These are phyloP conservation scores for Leonotis leonurus DNA, from an alignment of 257 asterid species.

Conservation along the genomic window DNA sequence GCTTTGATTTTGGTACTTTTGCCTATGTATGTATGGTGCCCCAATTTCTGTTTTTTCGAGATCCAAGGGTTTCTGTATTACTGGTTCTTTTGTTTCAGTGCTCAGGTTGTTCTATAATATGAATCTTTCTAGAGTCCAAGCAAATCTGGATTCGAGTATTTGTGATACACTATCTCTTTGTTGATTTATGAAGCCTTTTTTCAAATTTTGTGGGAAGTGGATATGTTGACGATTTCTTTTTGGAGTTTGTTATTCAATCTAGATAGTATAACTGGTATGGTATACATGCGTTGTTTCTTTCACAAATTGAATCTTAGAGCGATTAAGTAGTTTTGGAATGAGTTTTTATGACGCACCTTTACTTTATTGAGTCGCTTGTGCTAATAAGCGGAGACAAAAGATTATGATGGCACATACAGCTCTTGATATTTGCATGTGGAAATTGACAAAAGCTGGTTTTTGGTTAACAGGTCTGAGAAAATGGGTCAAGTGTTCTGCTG, in stretches of 20 bases:
- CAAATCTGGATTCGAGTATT: neutral
- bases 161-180: neutral
- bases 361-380: neutral
- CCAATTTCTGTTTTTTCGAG: neutral
- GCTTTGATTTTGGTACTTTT: neutral
- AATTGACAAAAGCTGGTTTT: neutral
- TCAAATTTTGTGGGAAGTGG: too few species aligned
- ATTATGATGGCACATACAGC: neutral
- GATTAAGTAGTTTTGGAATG: too few species aligned
- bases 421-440: neutral
- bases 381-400: neutral
- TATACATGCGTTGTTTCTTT: neutral
- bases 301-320: neutral
- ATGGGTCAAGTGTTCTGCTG: conserved; percentile 33
- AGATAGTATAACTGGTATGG: neutral
- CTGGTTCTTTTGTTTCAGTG: neutral
- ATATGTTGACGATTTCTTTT: too few species aligned
- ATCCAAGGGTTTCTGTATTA: too few species aligned
- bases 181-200: too few species aligned
- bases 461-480: conserved; percentile 12
- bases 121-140: neutral
- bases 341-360: neutral
- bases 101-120: neutral
- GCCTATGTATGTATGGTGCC: neutral
- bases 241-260: neutral